Conservation (phyloP, 208 protist genomes). For the Trypanosomatidae sp. region DNA sequence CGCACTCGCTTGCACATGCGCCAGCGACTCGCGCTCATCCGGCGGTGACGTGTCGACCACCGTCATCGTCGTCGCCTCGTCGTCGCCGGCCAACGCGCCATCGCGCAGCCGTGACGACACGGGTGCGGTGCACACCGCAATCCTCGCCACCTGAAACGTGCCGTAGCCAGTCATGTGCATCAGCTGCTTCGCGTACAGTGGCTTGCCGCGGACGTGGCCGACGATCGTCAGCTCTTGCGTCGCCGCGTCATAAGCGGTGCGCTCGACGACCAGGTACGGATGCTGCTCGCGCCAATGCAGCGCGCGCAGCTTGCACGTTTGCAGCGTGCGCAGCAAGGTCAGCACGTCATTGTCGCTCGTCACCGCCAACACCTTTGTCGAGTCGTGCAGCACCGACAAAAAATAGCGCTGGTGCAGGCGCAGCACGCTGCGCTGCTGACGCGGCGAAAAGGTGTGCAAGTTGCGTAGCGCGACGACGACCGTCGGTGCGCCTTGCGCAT, state of each 20-base stretch:
- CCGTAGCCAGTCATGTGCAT: slow-evolving; percentile 82
- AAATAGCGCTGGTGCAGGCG: slow-evolving; percentile 81
- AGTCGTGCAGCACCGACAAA: slow-evolving; percentile 59
- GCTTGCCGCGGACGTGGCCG: slow-evolving; percentile 57
- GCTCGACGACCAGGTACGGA: slow-evolving; percentile 67
- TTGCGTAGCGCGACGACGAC: slow-evolving; percentile 68
- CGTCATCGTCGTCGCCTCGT: slow-evolving; percentile 7
- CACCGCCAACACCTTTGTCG: slow-evolving; percentile 43
- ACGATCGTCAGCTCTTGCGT: slow-evolving; percentile 40
- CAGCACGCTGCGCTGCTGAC: slow-evolving; percentile 59
- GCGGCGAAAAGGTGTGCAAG: slow-evolving; percentile 61
- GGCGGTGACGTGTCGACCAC: slow-evolving; percentile 28
- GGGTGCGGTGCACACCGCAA: slow-evolving; percentile 22
- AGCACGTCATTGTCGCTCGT: slow-evolving; percentile 22
- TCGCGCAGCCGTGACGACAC: too few relatives aligned
- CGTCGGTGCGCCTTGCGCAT: slow-evolving; percentile 57
- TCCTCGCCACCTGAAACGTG: slow-evolving; percentile 70
- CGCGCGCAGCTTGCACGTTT: slow-evolving; percentile 41
- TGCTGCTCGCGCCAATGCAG: slow-evolving; percentile 80
- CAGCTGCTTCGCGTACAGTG: slow-evolving; percentile 61
- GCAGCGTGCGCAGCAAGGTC: slow-evolving; percentile 50
- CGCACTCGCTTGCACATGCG: slow-evolving; percentile 62
- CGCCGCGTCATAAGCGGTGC: slow-evolving; percentile 20
- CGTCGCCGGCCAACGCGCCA: too few relatives aligned
- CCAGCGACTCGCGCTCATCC: slow-evolving; percentile 47